Conservation (phyloP, 352 stramenopile species). For the Phytophthora sansomeana region DNA sequence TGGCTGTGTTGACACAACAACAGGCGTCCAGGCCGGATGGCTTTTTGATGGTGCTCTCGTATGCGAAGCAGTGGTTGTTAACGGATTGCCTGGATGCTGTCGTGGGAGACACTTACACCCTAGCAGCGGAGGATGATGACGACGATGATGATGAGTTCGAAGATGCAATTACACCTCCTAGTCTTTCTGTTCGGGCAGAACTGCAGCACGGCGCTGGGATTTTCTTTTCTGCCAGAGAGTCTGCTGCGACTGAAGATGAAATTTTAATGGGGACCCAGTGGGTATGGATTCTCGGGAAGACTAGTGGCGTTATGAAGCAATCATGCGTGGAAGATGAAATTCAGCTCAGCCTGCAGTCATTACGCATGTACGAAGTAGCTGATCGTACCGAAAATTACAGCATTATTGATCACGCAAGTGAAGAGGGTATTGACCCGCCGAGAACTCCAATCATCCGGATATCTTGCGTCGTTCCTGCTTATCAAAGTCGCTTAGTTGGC, state of each 20-base stretch:
- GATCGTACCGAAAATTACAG: constrained; percentile 37
- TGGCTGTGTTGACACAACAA: constrained; percentile 72
- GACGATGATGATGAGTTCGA: constrained; percentile 89
- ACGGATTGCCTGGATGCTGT: constrained; percentile 80
- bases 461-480: constrained; percentile 76
- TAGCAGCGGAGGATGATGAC: constrained; percentile 64
- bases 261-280: constrained; percentile 42
- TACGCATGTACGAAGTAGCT: constrained; percentile 65
- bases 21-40: constrained; percentile 82
- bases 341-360: constrained; percentile 64
- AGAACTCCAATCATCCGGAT: constrained; percentile 53
- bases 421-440: constrained; percentile 10
- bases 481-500: constrained; percentile 82
- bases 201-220: constrained; percentile 59
- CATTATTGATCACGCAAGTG: constrained; percentile 47
- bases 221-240: constrained; percentile 59
- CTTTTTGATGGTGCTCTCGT: constrained; percentile 86
- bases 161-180: constrained; percentile 88
- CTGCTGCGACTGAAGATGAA: constrained; percentile 10
- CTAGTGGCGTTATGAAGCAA: constrained; percentile 70
- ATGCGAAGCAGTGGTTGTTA: constrained; percentile 88
- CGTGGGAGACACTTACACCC: constrained; percentile 48
- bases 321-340: constrained; percentile 89
- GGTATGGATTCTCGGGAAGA: constrained; percentile 65
- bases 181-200: constrained; percentile 59